Evolutionary conservation across 2,329 filamentous ascomycete genomes (phyloP), one percentile per base, ranked within the genome.

Genomic region (Hypoxylon sp.): DNA sequence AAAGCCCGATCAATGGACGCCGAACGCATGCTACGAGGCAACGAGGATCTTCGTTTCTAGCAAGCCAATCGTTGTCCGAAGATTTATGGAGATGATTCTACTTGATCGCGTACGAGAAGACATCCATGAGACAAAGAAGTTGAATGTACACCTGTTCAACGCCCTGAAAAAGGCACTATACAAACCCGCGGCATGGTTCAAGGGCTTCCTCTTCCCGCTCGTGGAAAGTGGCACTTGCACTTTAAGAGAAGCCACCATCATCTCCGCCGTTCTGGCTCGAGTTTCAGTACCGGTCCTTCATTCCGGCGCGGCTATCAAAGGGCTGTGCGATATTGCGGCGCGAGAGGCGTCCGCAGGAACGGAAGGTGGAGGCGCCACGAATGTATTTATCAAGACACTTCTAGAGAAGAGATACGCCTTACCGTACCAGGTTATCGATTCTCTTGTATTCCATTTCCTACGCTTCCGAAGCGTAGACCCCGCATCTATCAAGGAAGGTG

Each of bases 371-470:
- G 95, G 95, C 51, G 92, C 94, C 3, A 96, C 94, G 69, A 98
- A 98, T 81, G 92, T 97, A 74, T 97, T 99, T 81, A 97, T 99
- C 82, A 93, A 93, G 77, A 90, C 93, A 0, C 87, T 99, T 39
- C 84, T 99, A 3, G 95, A 98, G 81, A 99, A 99, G 87, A 97
- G 97, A 78, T 98, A 99, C 75, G 96, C 96, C 0, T 85, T 99
- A 10, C 96, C 95, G 0, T 98, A 92, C 83, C 95, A 97, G 81
- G 95, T 97, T 59, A 90, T 99, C 54, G 96, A 99, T 75, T 91
- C 94, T 1, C 84, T 98, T 1, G 96, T 99, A 9, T 98, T 98
- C 84, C 95, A 99, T 81, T 99, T 99, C 81, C 81, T 98, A 69
- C 91, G 96, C 14, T 98, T 97, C 84, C 88, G 93, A 35, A 92